Evolutionary conservation across 306 rosid genomes (phyloP).

Genomic region (Prunus persica): DNA sequence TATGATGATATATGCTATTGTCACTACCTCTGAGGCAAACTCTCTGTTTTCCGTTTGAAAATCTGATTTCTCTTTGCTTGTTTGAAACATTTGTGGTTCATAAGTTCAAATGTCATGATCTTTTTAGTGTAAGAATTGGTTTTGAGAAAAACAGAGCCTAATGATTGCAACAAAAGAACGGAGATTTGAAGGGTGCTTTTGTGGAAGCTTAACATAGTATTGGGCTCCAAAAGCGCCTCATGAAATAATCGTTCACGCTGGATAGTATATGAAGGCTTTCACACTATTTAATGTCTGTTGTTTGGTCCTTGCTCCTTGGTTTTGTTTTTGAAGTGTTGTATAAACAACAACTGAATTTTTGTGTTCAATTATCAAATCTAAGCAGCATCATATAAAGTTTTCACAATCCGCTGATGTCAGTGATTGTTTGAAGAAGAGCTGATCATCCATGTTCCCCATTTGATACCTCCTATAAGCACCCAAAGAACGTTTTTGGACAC

Average conservation of each 20-base stretch:
- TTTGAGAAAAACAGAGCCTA: conserved; percentile 28
- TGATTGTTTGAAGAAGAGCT: too few relatives aligned
- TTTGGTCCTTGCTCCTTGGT: too few relatives aligned
- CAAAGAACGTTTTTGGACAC: too few relatives aligned
- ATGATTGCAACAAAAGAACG: conserved; percentile 66
- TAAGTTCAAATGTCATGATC: not conserved
- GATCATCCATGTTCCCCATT: too few relatives aligned
- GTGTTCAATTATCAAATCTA: too few relatives aligned
- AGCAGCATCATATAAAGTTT: too few relatives aligned
- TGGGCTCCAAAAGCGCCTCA: conserved; percentile 45
- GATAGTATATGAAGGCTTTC: conserved; percentile 58
- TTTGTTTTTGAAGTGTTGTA: too few relatives aligned
- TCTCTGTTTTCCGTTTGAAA: not conserved
- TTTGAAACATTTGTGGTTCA: not conserved
- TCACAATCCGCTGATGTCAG: too few relatives aligned
- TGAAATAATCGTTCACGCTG: conserved; percentile 36
- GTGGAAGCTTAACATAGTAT: conserved; percentile 33
- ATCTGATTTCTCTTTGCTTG: not conserved
- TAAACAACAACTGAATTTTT: too few relatives aligned
- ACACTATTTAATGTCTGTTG: too few relatives aligned
- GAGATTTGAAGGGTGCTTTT: conserved; percentile 63
- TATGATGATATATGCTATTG: conserved; percentile 62
- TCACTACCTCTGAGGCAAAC: conserved; percentile 66
- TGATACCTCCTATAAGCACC: too few relatives aligned
- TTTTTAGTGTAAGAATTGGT: not conserved